Conservation (phyloP, 2,329 filamentous ascomycete species). For the Intubia oerlemansii region DNA sequence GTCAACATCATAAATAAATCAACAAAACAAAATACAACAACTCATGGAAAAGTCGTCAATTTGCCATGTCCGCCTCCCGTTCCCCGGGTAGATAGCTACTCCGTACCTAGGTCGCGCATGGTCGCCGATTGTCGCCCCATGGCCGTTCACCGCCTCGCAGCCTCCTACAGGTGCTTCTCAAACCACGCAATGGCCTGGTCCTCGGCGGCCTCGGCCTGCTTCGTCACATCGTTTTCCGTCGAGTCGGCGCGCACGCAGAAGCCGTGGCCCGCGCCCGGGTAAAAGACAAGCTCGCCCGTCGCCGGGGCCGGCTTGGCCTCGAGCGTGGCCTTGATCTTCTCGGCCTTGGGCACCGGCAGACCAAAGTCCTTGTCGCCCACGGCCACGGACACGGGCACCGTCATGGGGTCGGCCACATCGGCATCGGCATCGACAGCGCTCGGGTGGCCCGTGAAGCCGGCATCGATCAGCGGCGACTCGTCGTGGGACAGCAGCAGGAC, state of each 20-base stretch:
- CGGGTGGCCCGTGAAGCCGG: slow-evolving; percentile 30
- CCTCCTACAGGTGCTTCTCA: slow-evolving; percentile 7
- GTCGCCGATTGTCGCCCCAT: too few species aligned
- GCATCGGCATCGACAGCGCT: slow-evolving; percentile 22
- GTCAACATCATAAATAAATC: too few species aligned
- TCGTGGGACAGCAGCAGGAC: slow-evolving; percentile 22
- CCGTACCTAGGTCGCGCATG: too few species aligned
- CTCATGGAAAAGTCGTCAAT: too few species aligned
- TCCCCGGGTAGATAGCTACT: too few species aligned
- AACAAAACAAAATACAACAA: too few species aligned
- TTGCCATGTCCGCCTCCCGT: too few species aligned
- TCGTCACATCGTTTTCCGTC: slow-evolving; percentile 8
- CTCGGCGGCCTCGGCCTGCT: slow-evolving; percentile 13
- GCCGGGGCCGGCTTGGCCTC: slow-evolving; percentile 12
- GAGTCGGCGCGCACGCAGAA: slow-evolving; percentile 17
- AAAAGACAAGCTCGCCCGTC: slow-evolving; percentile 17
- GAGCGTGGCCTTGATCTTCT: slow-evolving; percentile 15
- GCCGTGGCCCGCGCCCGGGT: slow-evolving; percentile 19
- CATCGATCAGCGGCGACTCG: slow-evolving; percentile 22
- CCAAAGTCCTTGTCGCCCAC: slow-evolving; percentile 22
- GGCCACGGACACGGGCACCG: slow-evolving; percentile 22
- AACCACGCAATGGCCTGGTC: slow-evolving; percentile 16
- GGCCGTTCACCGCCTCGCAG: too few species aligned
- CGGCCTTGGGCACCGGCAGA: slow-evolving; percentile 14
- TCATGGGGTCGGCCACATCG: slow-evolving; percentile 24